Conservation (phyloP, 495 filamentous ascomycete genomes). For the Platismatia glauca region DNA sequence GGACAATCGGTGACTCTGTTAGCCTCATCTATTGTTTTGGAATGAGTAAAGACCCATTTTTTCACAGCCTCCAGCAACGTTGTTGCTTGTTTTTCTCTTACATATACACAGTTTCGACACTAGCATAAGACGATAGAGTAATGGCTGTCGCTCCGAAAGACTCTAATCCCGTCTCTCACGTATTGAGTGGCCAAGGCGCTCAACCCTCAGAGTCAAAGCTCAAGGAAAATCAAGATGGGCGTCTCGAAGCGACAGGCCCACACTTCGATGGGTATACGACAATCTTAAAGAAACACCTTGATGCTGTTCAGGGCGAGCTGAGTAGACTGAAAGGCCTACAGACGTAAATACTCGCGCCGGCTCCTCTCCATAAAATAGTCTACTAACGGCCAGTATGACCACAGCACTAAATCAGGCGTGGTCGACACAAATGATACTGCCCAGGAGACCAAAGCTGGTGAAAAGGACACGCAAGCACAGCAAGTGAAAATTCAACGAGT, state of each 20-base stretch:
- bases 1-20: no score
- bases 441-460: neutral
- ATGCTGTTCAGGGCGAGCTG: neutral
- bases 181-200: no score
- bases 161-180: no score
- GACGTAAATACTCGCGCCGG: neutral
- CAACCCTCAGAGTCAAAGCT: neutral
- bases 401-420: no score
- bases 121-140: no score
- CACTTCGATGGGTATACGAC: neutral
- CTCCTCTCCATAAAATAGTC: neutral
- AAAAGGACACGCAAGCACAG: neutral
- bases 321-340: neutral
- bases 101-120: no score
- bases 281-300: neutral
- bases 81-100: no score
- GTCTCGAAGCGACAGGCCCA: neutral
- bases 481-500: neutral
- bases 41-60: no score
- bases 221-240: neutral
- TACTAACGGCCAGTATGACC: no score
- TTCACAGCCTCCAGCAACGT: no score
- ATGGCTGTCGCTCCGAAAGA: neutral
- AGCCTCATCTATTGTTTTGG: no score
- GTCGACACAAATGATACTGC: neutral